These are phyloP conservation scores for Aspergillus melleus DNA, from an alignment of 2,329 filamentous ascomycete species.

Conservation along the genomic window DNA sequence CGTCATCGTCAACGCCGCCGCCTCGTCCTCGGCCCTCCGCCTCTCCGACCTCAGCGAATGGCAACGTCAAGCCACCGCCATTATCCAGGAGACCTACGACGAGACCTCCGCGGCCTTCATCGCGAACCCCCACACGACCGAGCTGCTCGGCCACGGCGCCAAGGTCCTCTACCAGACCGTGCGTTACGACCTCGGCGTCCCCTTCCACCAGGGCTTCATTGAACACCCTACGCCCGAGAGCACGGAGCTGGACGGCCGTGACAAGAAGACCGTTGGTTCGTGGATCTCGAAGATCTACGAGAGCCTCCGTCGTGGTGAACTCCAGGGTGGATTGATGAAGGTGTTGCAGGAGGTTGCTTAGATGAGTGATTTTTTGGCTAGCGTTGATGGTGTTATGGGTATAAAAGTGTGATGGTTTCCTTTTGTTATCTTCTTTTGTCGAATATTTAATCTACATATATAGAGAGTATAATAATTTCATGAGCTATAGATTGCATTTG, in stretches of 20 bases:
- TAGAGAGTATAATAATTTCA: neutral
- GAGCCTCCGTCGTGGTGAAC: conserved; percentile 17
- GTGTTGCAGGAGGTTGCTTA: conserved; percentile 5
- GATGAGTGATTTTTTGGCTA: neutral
- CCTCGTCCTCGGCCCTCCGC: conserved; percentile 5
- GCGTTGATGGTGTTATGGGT: neutral
- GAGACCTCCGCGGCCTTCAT: conserved; percentile 15
- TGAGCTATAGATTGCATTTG: neutral
- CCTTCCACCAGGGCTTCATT: conserved; percentile 28
- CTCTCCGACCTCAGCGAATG: conserved; percentile 12
- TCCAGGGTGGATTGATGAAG: conserved; percentile 11
- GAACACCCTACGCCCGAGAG: conserved; percentile 22
- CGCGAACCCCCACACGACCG: conserved; percentile 12
- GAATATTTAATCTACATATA: neutral
- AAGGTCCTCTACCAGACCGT: conserved; percentile 34
- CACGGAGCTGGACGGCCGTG: conserved; percentile 14
- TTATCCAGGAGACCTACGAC: conserved; percentile 12
- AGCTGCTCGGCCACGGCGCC: conserved; percentile 23
- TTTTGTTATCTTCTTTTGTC: neutral
- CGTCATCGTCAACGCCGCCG: conserved; percentile 3
- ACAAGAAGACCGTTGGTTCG: conserved; percentile 29
- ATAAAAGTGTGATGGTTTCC: neutral
- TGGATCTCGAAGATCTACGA: conserved; percentile 27
- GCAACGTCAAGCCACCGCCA: conserved; percentile 7
- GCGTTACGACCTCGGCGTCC: conserved; percentile 31